phyloP scores from a whole-genome alignment of 768 basidiomycete genomes.

The Serendipita sp. region DNA sequence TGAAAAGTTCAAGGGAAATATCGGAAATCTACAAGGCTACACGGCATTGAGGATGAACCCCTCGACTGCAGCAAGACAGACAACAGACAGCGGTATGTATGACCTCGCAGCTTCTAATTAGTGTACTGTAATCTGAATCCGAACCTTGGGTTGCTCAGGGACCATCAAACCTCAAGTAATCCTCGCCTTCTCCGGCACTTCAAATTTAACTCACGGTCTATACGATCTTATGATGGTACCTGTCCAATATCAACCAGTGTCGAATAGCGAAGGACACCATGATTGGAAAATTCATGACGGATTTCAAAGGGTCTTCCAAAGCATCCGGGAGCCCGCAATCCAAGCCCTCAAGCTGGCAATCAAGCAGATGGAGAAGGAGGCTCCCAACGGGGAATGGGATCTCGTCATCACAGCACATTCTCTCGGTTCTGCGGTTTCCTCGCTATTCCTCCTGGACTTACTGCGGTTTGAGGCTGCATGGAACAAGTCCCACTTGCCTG shows the following conservation, averaged over 20 bases:
- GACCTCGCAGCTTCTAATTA: no score
- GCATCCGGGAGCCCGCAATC: conserved; percentile 23
- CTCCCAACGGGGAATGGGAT: conserved; percentile 19
- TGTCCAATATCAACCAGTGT: conserved; percentile 15
- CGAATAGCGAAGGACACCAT: background rate
- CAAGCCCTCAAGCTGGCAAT: conserved; percentile 27
- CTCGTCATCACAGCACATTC: conserved; percentile 42
- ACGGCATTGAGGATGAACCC: conserved; percentile 26
- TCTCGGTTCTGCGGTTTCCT: conserved; percentile 37
- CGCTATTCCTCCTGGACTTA: conserved; percentile 33
- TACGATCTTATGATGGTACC: conserved; percentile 27
- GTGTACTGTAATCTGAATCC: no score
- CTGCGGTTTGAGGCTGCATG: conserved; percentile 15
- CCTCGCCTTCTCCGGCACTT: conserved; percentile 39
- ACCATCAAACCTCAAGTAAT: conserved; percentile 28
- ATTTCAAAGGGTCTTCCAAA: conserved; percentile 37
- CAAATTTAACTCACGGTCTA: conserved; percentile 27
- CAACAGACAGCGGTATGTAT: background rate
- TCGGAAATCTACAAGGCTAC: conserved; percentile 31
- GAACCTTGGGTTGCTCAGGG: background rate
- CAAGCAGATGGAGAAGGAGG: conserved; percentile 11
- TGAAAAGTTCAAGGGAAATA: conserved; percentile 25
- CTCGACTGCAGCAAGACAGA: background rate
- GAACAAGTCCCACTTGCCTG: no score
- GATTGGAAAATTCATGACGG: conserved; percentile 30